Conservation (phyloP, 192 early-diverging fungal species). For the Entophlyctis luteolus region DNA sequence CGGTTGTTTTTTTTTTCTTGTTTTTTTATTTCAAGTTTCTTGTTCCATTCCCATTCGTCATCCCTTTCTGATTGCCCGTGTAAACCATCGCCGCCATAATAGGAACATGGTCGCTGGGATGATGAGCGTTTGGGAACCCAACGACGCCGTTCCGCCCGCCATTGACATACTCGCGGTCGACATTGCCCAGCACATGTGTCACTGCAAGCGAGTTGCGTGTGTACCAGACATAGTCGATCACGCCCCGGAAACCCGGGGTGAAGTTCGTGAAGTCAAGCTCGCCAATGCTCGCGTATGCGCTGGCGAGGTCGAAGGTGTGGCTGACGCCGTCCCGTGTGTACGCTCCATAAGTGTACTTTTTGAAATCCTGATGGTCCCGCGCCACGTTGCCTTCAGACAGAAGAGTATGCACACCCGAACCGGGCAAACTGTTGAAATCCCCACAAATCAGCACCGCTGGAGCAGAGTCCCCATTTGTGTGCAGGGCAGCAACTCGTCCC, state of each 20-base stretch:
- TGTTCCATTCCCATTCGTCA: no score
- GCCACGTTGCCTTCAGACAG: conserved; percentile 70
- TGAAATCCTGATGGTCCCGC: conserved; percentile 83
- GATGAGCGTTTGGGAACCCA: conserved; percentile 90
- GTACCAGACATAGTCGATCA: conserved; percentile 96
- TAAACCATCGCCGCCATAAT: conserved; percentile 31
- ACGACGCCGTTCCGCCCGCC: conserved; percentile 54
- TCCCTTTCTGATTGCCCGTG: no score
- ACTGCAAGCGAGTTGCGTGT: conserved; percentile 68
- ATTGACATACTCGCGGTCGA: conserved; percentile 76
- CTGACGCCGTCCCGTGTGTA: conserved; percentile 77
- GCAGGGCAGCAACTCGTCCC: not conserved
- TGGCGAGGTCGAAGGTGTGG: conserved; percentile 79
- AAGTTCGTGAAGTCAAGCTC: conserved; percentile 86
- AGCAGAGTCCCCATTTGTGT: not conserved
- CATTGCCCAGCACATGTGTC: conserved; percentile 71
- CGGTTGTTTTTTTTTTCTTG: no score
- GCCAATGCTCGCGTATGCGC: conserved; percentile 69
- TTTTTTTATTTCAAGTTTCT: no score
- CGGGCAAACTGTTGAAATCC: conserved; percentile 89
- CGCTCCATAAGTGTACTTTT: conserved; percentile 72
- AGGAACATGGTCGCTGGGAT: conserved; percentile 53
- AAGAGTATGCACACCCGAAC: conserved; percentile 90
- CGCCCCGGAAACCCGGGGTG: conserved; percentile 78
- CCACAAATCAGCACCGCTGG: conserved; percentile 72